Percentiles rank a stretch among this genome's conserved stretches.
Conservation (phyloP, 805 yeast genomes). For the Yarrowia porcina region DNA sequence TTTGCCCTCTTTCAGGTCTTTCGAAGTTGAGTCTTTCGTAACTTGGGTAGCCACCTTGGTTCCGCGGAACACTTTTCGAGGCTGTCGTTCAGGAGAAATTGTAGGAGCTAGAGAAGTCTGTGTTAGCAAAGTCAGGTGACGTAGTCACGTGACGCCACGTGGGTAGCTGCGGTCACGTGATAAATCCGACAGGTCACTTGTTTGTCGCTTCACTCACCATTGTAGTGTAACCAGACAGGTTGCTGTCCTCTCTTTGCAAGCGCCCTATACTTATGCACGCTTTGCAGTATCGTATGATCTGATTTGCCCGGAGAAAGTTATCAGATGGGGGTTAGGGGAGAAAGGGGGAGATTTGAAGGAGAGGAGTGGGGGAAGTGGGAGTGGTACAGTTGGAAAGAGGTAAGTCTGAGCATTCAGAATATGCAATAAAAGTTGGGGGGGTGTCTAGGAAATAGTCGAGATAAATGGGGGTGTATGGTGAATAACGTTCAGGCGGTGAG, state of each 20-base stretch:
- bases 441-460: no score
- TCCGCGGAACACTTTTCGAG: constrained; percentile 22
- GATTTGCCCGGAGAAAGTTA: constrained; percentile 4
- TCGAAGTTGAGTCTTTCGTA: background rate
- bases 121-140: background rate
- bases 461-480: no score
- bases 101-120: background rate
- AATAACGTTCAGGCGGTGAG: no score
- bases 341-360: background rate
- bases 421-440: no score
- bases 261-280: background rate
- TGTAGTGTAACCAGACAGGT: background rate
- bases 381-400: no score
- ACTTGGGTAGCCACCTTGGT: background rate
- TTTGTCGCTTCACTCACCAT: background rate
- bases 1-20: background rate
- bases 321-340: constrained; percentile 10
- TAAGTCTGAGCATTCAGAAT: no score
- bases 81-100: constrained; percentile 14
- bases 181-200: no score
- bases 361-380: background rate
- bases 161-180: no score
- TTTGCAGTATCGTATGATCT: constrained; percentile 20
- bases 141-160: background rate
- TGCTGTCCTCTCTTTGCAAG: background rate